Conservation (phyloP, 2,329 filamentous ascomycete species). For the Hypoxylon rubiginosum region DNA sequence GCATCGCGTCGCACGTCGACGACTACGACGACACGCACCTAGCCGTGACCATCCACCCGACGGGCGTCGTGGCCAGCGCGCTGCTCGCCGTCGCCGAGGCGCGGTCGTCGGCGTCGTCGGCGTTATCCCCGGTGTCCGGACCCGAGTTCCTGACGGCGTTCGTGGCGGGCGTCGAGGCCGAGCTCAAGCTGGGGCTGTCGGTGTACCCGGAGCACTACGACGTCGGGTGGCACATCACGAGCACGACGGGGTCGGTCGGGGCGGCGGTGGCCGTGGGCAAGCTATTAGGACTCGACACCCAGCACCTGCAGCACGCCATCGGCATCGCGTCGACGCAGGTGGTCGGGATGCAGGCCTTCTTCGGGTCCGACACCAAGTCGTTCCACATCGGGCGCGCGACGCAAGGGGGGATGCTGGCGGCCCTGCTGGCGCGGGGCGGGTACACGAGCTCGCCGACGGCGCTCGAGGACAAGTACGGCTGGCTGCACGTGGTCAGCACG, state of each 20-base stretch:
- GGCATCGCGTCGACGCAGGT: conserved; percentile 67
- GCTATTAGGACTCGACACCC: conserved; percentile 56
- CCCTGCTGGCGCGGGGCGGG: conserved; percentile 58
- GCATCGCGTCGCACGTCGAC: conserved; percentile 67
- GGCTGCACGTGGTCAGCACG: conserved; percentile 64
- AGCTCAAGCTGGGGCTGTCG: conserved; percentile 65
- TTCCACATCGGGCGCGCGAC: conserved; percentile 68
- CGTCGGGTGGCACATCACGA: conserved; percentile 69
- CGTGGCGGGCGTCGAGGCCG: conserved; percentile 64
- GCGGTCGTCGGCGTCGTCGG: conserved; percentile 43
- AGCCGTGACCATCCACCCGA: conserved; percentile 68
- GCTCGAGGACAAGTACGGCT: conserved; percentile 66
- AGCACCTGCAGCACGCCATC: conserved; percentile 63
- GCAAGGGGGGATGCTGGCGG: conserved; percentile 62
- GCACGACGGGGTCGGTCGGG: conserved; percentile 64
- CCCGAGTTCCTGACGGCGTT: conserved; percentile 65
- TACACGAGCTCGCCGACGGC: conserved; percentile 62
- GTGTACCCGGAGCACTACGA: conserved; percentile 69
- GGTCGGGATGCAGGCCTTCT: conserved; percentile 66
- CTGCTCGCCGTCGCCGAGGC: conserved; percentile 62
- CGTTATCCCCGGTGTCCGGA: conserved; percentile 57
- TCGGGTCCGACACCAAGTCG: conserved; percentile 68
- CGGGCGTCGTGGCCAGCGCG: conserved; percentile 64
- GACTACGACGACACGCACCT: conserved; percentile 71
- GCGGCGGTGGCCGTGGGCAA: conserved; percentile 66